phyloP scores from a whole-genome alignment of 2,329 filamentous ascomycete species.

The Aspergillus sp. region DNA sequence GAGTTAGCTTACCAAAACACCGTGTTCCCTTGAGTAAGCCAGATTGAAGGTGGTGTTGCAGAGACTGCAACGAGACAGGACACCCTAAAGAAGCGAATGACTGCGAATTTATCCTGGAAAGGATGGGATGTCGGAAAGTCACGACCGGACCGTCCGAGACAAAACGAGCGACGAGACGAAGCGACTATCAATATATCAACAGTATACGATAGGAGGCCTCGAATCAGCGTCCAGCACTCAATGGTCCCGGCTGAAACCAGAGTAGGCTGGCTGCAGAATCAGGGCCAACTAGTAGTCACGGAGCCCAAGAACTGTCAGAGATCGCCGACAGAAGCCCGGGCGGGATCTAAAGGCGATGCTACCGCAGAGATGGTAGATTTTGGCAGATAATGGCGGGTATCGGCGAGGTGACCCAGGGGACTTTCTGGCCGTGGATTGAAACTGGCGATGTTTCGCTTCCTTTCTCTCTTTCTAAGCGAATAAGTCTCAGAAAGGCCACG shows the following conservation, averaged over 20 bases:
- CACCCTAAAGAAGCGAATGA: conserved; percentile 38
- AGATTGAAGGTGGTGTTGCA: conserved; percentile 43
- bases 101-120: conserved; percentile 34
- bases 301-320: conserved; percentile 15
- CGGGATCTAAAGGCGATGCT: conserved; percentile 11
- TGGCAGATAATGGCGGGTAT: conserved; percentile 7
- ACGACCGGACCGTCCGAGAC: conserved; percentile 30
- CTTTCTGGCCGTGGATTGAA: conserved; percentile 6
- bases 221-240: conserved; percentile 26
- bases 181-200: conserved; percentile 23
- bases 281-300: conserved; percentile 14
- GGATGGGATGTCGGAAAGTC: conserved; percentile 28
- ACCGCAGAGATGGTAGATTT: conserved; percentile 5
- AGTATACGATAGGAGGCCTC: conserved; percentile 20
- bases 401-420: conserved; percentile 9
- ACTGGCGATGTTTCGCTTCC: conserved; percentile 16
- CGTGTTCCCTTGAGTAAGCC: conserved; percentile 39
- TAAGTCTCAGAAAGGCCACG: conserved; percentile 13
- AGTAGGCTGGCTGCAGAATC: conserved; percentile 23
- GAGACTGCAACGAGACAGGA: conserved; percentile 33
- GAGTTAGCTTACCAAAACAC: conserved; percentile 33
- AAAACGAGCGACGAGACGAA: conserved; percentile 36
- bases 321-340: conserved; percentile 10
- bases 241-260: conserved; percentile 18
- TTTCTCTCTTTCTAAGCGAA: conserved; percentile 10